phyloP scores from a whole-genome alignment of 768 basidiomycete species.

The Hypholoma fasciculare region DNA sequence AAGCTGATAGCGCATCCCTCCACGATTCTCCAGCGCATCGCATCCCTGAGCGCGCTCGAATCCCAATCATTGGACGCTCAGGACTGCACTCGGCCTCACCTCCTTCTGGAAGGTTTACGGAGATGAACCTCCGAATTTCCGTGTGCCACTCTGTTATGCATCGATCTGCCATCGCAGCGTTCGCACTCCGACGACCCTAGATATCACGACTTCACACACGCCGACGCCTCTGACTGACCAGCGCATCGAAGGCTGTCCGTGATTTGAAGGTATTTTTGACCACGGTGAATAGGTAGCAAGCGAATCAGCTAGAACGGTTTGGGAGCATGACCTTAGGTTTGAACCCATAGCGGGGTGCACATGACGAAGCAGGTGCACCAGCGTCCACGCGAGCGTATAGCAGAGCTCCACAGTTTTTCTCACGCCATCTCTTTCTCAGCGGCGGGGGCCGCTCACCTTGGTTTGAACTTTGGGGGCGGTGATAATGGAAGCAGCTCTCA shows the following conservation, averaged over 20 bases:
- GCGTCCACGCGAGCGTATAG: too few species aligned
- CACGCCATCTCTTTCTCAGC: too few species aligned
- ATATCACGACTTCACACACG: neutral
- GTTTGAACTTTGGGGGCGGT: too few species aligned
- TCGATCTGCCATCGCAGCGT: neutral
- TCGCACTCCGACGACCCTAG: neutral
- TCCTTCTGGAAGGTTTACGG: neutral
- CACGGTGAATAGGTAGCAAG: neutral
- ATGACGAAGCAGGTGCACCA: too few species aligned
- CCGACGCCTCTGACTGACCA: neutral
- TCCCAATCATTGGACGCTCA: neutral
- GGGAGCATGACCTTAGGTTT: constrained; percentile 1
- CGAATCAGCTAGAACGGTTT: neutral
- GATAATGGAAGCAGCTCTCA: too few species aligned
- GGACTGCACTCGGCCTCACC: neutral
- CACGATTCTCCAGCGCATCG: too few species aligned
- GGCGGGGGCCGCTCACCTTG: too few species aligned
- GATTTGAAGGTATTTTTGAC: neutral
- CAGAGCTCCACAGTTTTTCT: too few species aligned
- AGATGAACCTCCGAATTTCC: constrained; percentile 4
- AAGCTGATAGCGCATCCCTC: too few species aligned
- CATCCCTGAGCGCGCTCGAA: neutral
- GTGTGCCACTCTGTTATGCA: neutral
- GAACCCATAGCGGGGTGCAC: neutral
- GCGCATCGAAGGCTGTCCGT: neutral